Evolutionary conservation across 352 stramenopile species (phyloP).

Genomic region (Phytophthora boehmeriae): DNA sequence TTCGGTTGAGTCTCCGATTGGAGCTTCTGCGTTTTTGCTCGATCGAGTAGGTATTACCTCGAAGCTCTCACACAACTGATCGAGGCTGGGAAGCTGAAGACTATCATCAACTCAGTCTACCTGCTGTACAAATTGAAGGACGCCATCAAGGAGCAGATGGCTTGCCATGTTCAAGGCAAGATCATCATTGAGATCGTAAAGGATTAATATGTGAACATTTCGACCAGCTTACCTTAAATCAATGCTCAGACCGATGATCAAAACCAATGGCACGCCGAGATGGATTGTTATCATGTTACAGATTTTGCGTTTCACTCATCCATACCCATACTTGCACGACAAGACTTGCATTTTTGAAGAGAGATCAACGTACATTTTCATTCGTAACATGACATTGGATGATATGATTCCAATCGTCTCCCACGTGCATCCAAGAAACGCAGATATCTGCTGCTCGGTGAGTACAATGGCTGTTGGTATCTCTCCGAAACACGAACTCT

Average conservation of each 20-base stretch:
- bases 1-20: constrained; percentile 51
- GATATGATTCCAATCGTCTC: neutral
- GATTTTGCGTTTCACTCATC: too few relatives aligned
- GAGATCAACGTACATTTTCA: neutral
- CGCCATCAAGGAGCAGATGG: constrained; percentile 49
- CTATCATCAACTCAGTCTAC: constrained; percentile 19
- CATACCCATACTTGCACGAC: neutral
- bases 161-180: constrained; percentile 51
- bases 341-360: constrained; percentile 34
- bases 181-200: constrained; percentile 51
- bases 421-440: neutral
- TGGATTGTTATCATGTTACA: too few relatives aligned
- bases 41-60: constrained; percentile 33
- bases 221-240: too few relatives aligned
- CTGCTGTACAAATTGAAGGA: constrained; percentile 46
- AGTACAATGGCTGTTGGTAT: neutral
- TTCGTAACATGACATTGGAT: neutral
- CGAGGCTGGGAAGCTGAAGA: constrained; percentile 39
- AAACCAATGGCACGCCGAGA: too few relatives aligned
- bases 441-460: neutral
- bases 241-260: neutral
- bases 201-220: constrained; percentile 10
- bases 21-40: constrained; percentile 32
- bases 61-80: constrained; percentile 41
- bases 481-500: neutral